Conservation (phyloP, 495 filamentous ascomycete species). For the Opeltia flavorubescens region DNA sequence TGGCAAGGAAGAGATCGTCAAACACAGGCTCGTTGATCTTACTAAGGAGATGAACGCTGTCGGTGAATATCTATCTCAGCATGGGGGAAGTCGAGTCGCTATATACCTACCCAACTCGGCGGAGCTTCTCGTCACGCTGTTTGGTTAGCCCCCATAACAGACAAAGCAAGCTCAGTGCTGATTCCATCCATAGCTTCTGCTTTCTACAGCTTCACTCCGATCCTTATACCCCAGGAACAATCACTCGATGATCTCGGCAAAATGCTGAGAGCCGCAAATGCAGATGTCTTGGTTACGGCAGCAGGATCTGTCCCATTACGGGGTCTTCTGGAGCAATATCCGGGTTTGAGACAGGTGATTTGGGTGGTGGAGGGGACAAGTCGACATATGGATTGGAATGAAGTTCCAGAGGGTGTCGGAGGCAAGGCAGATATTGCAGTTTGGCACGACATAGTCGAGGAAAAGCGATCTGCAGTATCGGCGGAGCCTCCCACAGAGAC, state of each 20-base stretch:
- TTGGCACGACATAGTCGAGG: constrained; percentile 74
- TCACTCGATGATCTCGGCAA: constrained; percentile 47
- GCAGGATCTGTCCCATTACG: constrained; percentile 82
- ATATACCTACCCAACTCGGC: constrained; percentile 89
- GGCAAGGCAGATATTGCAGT: constrained; percentile 61
- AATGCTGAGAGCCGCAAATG: constrained; percentile 52
- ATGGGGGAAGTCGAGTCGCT: constrained; percentile 64
- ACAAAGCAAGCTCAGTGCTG: not conserved
- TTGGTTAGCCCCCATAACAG: constrained; percentile 33
- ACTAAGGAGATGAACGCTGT: constrained; percentile 80
- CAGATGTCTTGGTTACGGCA: constrained; percentile 69
- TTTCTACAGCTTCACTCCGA: constrained; percentile 68
- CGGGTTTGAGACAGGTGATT: constrained; percentile 60
- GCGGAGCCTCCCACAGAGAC: constrained; percentile 33
- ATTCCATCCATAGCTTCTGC: constrained; percentile 42
- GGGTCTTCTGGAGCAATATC: constrained; percentile 48
- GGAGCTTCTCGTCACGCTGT: constrained; percentile 64
- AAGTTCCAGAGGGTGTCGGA: constrained; percentile 59
- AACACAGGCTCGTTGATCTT: constrained; percentile 56
- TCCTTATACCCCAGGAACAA: constrained; percentile 74
- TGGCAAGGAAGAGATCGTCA: constrained; percentile 53
- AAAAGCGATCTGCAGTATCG: constrained; percentile 32
- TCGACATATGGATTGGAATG: constrained; percentile 82
- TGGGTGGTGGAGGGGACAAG: constrained; percentile 92
- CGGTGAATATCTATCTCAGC: constrained; percentile 53